phyloP scores from a whole-genome alignment of 1,139 yeast genomes.

The Taphrina populina region DNA sequence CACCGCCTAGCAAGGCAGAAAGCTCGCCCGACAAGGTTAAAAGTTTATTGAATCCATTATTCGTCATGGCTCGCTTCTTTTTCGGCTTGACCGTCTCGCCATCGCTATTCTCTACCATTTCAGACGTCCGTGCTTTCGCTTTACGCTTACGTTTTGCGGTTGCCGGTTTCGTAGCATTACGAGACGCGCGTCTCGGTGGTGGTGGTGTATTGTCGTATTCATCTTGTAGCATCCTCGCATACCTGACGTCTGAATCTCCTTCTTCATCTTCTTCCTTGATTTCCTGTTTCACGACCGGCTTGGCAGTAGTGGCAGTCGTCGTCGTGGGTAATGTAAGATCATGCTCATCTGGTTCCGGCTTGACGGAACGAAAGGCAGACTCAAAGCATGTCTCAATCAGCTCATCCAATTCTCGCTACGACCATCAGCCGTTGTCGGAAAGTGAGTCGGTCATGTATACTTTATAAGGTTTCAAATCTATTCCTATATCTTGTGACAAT shows the following conservation, averaged over 20 bases:
- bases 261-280: slow-evolving; percentile 42
- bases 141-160: slow-evolving; percentile 43
- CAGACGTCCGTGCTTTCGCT: slow-evolving; percentile 33
- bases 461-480: slow-evolving; percentile 55
- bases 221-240: slow-evolving; percentile 16
- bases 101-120: slow-evolving; percentile 16
- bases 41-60: slow-evolving; percentile 42
- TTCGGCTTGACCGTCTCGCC: slow-evolving; percentile 15
- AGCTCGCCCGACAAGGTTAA: slow-evolving; percentile 55
- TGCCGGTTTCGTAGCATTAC: slow-evolving; percentile 23
- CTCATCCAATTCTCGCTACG: slow-evolving; percentile 58
- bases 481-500: slow-evolving; percentile 62
- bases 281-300: no score
- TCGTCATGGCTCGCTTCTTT: slow-evolving; percentile 36
- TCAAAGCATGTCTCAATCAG: slow-evolving; percentile 63
- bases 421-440: neutral
- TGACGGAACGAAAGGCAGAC: slow-evolving; percentile 50
- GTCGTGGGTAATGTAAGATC: neutral
- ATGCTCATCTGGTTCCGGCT: no score
- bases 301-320: neutral
- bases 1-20: slow-evolving; percentile 49
- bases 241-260: slow-evolving; percentile 32
- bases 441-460: slow-evolving; percentile 31
- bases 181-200: slow-evolving; percentile 38
- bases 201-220: slow-evolving; percentile 9